Conservation (phyloP, 2,329 filamentous ascomycete species). For the Calonectria leucothoes region DNA sequence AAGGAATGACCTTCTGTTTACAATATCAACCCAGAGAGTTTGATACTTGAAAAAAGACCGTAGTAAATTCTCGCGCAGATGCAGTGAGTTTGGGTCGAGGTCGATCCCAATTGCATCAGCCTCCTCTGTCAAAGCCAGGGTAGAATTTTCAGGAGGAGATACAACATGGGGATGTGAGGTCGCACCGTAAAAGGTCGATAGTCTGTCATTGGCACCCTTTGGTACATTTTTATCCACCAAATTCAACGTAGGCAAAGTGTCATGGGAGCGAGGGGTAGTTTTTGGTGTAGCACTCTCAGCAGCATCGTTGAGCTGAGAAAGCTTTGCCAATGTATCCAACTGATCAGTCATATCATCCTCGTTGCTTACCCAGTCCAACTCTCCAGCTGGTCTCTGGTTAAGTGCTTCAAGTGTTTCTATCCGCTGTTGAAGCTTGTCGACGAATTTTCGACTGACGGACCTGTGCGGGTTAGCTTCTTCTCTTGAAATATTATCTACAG, state of each 20-base stretch:
- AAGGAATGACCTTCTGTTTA: constrained; percentile 11
- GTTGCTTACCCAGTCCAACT: neutral
- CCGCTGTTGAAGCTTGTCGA: constrained; percentile 24
- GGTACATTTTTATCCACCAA: neutral
- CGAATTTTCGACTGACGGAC: constrained; percentile 21
- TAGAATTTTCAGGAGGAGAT: constrained; percentile 9
- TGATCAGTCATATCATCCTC: neutral
- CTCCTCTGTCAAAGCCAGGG: neutral
- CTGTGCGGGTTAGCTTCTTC: neutral
- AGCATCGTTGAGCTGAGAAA: neutral
- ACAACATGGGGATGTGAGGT: constrained; percentile 23
- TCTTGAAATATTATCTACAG: too few relatives aligned
- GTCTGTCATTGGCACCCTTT: neutral
- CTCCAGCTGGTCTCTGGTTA: neutral
- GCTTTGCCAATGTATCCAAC: neutral
- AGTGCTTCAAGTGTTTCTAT: constrained; percentile 26
- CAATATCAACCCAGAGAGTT: constrained; percentile 26
- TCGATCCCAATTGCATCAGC: constrained; percentile 15
- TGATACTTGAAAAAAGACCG: constrained; percentile 25
- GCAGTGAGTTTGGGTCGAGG: constrained; percentile 13
- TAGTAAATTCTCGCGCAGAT: constrained; percentile 9
- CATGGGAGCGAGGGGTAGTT: neutral
- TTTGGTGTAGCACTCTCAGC: neutral
- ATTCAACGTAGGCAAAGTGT: neutral
- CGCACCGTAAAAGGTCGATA: constrained; percentile 21